phyloP scores from a whole-genome alignment of 805 yeast species.

The Metschnikowia shivogae region DNA sequence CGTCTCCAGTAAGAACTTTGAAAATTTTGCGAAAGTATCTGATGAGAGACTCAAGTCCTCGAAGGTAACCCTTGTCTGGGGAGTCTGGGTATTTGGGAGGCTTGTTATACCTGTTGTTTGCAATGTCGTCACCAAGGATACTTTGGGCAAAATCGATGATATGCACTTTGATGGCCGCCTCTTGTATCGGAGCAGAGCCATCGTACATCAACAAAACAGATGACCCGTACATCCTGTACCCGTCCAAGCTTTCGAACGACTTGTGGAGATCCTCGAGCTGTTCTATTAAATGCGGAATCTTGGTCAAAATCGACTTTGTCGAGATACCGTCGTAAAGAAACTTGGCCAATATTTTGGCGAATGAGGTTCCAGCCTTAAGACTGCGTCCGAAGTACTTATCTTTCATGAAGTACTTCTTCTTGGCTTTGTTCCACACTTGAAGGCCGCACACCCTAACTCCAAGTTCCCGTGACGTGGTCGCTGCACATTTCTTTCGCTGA shows the following conservation, averaged over 20 bases:
- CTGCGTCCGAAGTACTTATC: constrained; percentile 93
- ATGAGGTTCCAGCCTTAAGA: constrained; percentile 66
- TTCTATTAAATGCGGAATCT: constrained; percentile 62
- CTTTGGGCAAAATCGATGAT: constrained; percentile 96
- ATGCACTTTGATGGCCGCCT: constrained; percentile 43
- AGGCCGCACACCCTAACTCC: constrained; percentile 96
- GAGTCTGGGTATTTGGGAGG: constrained; percentile 66
- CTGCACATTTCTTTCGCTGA: constrained; percentile 74
- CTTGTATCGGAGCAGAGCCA: constrained; percentile 36
- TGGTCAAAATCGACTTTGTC: constrained; percentile 53
- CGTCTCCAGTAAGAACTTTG: constrained; percentile 42
- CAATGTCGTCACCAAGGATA: constrained; percentile 52
- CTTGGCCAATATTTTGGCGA: constrained; percentile 67
- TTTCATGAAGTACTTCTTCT: constrained; percentile 49
- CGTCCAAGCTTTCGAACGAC: constrained; percentile 54
- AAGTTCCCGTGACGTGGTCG: constrained; percentile 72
- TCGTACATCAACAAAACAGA: constrained; percentile 87
- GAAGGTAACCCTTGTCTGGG: constrained; percentile 79
- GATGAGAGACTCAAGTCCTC: constrained; percentile 75
- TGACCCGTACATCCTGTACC: constrained; percentile 90
- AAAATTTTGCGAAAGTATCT: constrained; percentile 63
- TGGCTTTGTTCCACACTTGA: constrained; percentile 41
- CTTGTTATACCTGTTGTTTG: constrained; percentile 37
- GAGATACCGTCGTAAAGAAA: constrained; percentile 75
- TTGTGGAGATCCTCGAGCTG: constrained; percentile 55